These are phyloP conservation scores for Sporisorium sorghi DNA, from an alignment of 1,284 basidiomycete species.

Conservation along the genomic window DNA sequence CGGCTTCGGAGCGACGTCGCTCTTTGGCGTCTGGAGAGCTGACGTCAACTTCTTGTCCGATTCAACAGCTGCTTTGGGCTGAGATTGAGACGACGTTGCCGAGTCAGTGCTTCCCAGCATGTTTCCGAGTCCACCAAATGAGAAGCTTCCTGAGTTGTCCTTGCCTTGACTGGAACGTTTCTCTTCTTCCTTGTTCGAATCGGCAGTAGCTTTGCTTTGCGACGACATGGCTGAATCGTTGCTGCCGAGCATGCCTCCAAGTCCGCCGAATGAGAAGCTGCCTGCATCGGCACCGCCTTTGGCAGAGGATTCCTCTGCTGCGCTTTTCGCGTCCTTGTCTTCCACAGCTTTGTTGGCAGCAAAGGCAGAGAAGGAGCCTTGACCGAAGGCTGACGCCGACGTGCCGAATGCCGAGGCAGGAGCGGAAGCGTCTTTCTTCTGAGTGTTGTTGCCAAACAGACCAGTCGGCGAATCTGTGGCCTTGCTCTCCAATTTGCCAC, in stretches of 20 bases:
- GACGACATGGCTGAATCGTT: conserved; percentile 22
- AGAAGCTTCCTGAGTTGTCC: conserved; percentile 35
- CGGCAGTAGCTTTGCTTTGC: neutral
- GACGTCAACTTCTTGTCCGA: conserved; percentile 14
- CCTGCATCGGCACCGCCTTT: conserved; percentile 18
- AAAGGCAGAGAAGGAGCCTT: conserved; percentile 35
- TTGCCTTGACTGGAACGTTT: neutral
- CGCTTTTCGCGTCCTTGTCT: conserved; percentile 25
- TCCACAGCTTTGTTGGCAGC: conserved; percentile 43
- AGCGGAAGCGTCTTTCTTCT: conserved; percentile 1
- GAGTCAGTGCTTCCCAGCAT: conserved; percentile 36
- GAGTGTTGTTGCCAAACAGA: conserved; percentile 15
- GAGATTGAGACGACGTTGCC: conserved; percentile 8
- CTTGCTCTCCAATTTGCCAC: conserved; percentile 36
- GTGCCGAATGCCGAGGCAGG: conserved; percentile 28
- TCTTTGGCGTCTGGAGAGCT: conserved; percentile 23
- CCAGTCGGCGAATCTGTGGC: conserved; percentile 7
- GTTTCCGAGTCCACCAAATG: conserved; percentile 43
- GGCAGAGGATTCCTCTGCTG: conserved; percentile 3
- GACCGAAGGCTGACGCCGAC: conserved; percentile 27
- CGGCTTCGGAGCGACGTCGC: conserved; percentile 14
- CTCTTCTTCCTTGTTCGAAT: conserved; percentile 6
- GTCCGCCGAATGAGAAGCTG: conserved; percentile 51
- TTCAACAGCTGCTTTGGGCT: conserved; percentile 6
- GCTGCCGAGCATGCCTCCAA: conserved; percentile 30